phyloP scores from a whole-genome alignment of 306 rosid genomes.

The Malus asiatica region DNA sequence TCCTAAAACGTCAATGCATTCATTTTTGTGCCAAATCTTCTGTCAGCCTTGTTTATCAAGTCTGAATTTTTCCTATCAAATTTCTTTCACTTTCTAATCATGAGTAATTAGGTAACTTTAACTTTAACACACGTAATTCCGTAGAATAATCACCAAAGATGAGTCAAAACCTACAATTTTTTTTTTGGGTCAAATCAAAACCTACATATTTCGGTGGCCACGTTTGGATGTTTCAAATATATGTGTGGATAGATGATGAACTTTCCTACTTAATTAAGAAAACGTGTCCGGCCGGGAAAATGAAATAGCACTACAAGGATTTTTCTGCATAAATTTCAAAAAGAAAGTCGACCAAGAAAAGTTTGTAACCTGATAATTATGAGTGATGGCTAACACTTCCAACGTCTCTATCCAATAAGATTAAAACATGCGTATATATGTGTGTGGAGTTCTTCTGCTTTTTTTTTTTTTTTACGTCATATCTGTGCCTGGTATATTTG shows the following conservation, averaged over 20 bases:
- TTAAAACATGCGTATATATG: background rate
- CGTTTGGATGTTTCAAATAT: background rate
- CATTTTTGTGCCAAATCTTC: no score
- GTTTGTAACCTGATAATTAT: background rate
- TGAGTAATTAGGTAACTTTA: background rate
- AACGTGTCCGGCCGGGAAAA: background rate
- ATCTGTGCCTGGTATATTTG: no score
- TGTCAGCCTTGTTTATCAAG: no score
- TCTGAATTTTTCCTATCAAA: background rate
- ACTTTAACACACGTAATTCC: background rate
- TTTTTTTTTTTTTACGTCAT: no score
- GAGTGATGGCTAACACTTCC: background rate
- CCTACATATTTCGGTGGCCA: background rate
- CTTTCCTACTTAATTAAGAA: background rate
- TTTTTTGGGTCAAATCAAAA: background rate
- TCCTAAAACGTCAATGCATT: no score
- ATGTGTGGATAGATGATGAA: background rate
- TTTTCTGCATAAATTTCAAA: background rate
- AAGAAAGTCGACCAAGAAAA: background rate
- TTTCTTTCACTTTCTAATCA: background rate
- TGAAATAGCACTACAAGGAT: background rate
- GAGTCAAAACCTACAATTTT: background rate
- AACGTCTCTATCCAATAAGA: background rate
- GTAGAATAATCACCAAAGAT: background rate
- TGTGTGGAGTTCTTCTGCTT: no score